phyloP scores from a whole-genome alignment of 2,329 filamentous ascomycete genomes.

The Juglanconis sp. region DNA sequence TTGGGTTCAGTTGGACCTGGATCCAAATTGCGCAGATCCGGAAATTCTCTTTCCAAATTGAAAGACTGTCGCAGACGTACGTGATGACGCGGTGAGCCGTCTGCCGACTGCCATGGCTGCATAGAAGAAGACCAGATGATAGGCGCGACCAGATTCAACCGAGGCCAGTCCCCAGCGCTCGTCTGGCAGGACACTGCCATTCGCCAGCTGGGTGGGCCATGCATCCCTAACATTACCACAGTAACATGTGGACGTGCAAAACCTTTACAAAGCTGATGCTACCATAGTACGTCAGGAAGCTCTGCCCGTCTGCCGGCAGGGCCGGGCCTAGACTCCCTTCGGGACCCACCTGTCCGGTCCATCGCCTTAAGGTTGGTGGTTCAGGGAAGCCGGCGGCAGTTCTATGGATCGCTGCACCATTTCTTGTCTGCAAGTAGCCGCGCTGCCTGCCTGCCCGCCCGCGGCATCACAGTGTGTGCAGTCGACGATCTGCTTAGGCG shows the following conservation, averaged over 20 bases:
- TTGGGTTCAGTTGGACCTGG: constrained; percentile 3
- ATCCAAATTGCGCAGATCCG: constrained; percentile 10
- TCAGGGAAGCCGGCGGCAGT: not conserved
- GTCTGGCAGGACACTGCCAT: not conserved
- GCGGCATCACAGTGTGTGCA: not conserved
- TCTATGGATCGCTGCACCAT: not conserved
- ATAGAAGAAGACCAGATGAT: not conserved
- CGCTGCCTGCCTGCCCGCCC: not conserved
- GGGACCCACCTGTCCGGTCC: not conserved
- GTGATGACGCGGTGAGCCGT: constrained; percentile 8
- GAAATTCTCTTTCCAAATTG: constrained; percentile 5
- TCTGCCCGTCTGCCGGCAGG: constrained; percentile 6
- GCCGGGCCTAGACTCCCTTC: not conserved
- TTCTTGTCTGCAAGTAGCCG: not conserved
- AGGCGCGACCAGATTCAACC: not conserved
- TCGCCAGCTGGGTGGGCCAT: not conserved
- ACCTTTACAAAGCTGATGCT: not conserved
- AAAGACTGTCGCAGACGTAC: not conserved
- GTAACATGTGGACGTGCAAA: constrained; percentile 13
- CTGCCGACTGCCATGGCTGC: not conserved
- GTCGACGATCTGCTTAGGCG: not conserved
- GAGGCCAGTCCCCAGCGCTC: not conserved
- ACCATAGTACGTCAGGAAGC: constrained; percentile 1
- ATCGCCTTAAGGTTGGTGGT: not conserved
- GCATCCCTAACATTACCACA: not conserved